Conservation (phyloP, 495 filamentous ascomycete species). For the Neurospora sp. region DNA sequence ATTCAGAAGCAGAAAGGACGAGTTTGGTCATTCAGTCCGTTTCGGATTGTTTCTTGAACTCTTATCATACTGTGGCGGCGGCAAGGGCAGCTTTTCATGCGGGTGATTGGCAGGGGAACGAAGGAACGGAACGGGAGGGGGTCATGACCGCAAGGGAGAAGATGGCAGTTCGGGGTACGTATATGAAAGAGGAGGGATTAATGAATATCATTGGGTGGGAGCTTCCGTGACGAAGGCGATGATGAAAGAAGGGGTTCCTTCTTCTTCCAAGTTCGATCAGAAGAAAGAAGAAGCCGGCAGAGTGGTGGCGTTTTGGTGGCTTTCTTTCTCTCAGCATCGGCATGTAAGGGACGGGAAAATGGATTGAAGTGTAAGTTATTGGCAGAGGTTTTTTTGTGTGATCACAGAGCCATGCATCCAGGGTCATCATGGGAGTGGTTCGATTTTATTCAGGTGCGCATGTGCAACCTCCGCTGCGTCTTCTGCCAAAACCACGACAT, state of each 20-base stretch:
- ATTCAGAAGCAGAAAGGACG: neutral
- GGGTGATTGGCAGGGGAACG: neutral
- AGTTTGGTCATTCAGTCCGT: neutral
- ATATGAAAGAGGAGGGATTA: neutral
- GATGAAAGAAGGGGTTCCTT: neutral
- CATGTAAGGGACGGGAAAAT: neutral
- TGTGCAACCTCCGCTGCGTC: conserved; percentile 66
- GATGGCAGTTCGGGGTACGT: neutral
- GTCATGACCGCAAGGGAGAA: neutral
- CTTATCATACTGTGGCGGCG: neutral
- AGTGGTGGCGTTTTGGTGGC: neutral
- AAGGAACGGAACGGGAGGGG: neutral
- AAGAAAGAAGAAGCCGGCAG: neutral
- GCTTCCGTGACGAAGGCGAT: neutral
- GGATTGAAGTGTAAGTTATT: neutral
- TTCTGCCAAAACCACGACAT: conserved; percentile 83
- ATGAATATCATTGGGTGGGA: neutral
- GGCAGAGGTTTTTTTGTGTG: neutral
- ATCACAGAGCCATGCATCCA: conserved; percentile 61
- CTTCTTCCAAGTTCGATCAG: neutral
- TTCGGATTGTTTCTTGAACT: neutral
- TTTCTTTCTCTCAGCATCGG: neutral
- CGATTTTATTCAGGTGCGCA: conserved; percentile 55
- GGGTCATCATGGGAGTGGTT: conserved; percentile 61
- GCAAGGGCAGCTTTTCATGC: neutral